Base-by-base conservation (phyloP, 345 rosid genomes). In the Noccaea bulbosa region DNA sequence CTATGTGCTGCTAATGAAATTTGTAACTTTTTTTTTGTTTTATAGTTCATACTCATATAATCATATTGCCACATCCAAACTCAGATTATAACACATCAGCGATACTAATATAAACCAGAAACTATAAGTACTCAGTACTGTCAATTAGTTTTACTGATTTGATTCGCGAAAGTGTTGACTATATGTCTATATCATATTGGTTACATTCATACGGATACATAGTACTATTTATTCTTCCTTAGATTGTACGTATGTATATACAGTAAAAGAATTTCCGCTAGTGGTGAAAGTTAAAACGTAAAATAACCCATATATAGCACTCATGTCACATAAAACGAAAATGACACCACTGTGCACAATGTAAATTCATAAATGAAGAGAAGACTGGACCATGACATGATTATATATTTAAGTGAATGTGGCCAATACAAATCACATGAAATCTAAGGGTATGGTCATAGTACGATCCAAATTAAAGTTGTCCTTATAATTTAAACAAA, bases 351-450 rank as follows among this genome's bases (percentile, higher is more conserved):
- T 41, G 11, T 68, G 74, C 62, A 68, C 70, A 69, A 53, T 27
- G 2, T 38, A 47, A 20, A 45, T 68, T 54, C 61, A 69, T 62
- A 61, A 75, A 61, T 61, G 69, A 24, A 62, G 69, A 64, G 56
- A 33, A 74, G 69, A 58, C 71, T 37, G 78, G 74, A 75, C 78
- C 78, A 69, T 51, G 45, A 67, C 55, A 60, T 20, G 65, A 11
- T 39, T 48, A 41, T 49, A 53, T 49, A 53, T 61, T 75, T 46
- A 75, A 62, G 65, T 62, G 79, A 75, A 46, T 69, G 45, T 75
- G 62, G 70, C 70, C 79, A 75, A 62, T 39, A 53, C 56, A 53
- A 37, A 75, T 75, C 78, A 75, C 78, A 75, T 75, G 78, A 68
- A 15, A 2, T 10, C 30, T 11, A 22, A n/a, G 27, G 30, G 74